Conservation (phyloP, 2,329 filamentous ascomycete genomes). For the Colletotrichum lini region DNA sequence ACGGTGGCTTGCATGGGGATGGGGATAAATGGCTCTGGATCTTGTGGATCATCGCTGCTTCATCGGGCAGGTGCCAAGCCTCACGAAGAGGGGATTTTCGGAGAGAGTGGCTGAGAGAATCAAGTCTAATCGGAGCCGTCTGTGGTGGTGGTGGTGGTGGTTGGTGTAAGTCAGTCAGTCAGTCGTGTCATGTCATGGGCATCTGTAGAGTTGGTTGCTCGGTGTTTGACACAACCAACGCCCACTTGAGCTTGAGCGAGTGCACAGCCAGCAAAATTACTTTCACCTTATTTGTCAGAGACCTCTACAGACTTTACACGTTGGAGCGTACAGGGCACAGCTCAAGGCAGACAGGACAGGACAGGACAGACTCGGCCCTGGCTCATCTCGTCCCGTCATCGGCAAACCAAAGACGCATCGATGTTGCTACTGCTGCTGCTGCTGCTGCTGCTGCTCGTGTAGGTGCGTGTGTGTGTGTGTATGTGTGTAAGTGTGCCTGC, state of each 20-base stretch:
- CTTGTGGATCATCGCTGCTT: conserved; percentile 34
- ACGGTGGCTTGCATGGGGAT: too few relatives aligned
- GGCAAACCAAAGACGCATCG: not conserved
- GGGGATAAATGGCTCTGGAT: not conserved
- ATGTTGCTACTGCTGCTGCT: too few relatives aligned
- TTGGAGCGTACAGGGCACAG: too few relatives aligned
- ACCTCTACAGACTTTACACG: too few relatives aligned
- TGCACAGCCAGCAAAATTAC: conserved; percentile 6
- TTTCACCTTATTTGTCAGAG: not conserved
- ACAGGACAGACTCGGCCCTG: not conserved
- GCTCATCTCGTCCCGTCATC: not conserved
- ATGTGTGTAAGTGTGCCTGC: conserved; percentile 25
- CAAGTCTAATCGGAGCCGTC: conserved; percentile 12
- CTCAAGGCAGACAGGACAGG: not conserved
- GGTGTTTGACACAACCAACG: not conserved
- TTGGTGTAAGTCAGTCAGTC: too few relatives aligned
- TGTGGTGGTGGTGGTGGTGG: too few relatives aligned
- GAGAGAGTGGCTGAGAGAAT: conserved; percentile 26
- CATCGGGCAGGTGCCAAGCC: conserved; percentile 41
- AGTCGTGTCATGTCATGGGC: too few relatives aligned
- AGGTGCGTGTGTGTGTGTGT: conserved; percentile 4
- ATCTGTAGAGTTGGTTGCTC: not conserved
- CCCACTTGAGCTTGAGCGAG: not conserved
- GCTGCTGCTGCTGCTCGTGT: too few relatives aligned
- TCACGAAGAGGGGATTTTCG: conserved; percentile 27